Evolutionary conservation across 805 yeast genomes (phyloP).

Genomic region (Metschnikowia matae): DNA sequence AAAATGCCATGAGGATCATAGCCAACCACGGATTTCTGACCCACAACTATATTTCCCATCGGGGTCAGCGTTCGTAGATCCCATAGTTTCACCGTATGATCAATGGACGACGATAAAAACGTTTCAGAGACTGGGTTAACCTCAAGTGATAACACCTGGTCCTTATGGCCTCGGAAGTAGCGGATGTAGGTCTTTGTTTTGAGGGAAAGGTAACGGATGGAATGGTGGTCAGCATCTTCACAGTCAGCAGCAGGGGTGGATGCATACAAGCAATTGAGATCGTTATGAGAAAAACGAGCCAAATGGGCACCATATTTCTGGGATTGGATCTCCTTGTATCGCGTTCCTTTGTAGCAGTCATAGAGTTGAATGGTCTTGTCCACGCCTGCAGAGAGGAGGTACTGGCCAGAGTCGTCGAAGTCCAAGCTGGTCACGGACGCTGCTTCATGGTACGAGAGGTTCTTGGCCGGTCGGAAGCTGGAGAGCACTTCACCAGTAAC

Average conservation of each 20-base stretch:
- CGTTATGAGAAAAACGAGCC: slow-evolving; percentile 77
- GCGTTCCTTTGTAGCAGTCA: slow-evolving; percentile 67
- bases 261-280: slow-evolving; percentile 71
- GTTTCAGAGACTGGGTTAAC: slow-evolving; percentile 66
- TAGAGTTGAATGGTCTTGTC: slow-evolving; percentile 83
- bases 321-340: slow-evolving; percentile 63
- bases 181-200: slow-evolving; percentile 76
- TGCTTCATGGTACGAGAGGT: slow-evolving; percentile 46
- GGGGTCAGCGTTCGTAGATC: slow-evolving; percentile 68
- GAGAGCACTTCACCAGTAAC: slow-evolving; percentile 26
- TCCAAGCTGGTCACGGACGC: slow-evolving; percentile 66
- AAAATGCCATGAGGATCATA: slow-evolving; percentile 84
- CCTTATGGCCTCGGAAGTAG: slow-evolving; percentile 85
- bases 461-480: slow-evolving; percentile 39
- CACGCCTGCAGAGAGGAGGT: slow-evolving; percentile 67
- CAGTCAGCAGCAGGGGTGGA: slow-evolving; percentile 50
- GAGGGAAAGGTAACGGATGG: slow-evolving; percentile 70
- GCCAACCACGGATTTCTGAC: slow-evolving; percentile 56
- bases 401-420: slow-evolving; percentile 82
- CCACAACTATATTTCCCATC: slow-evolving; percentile 53
- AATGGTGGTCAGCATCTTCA: slow-evolving; percentile 60
- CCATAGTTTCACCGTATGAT: slow-evolving; percentile 83
- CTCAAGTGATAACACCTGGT: slow-evolving; percentile 66
- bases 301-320: slow-evolving; percentile 91
- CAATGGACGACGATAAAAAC: slow-evolving; percentile 65